Base-by-base conservation (phyloP, 495 filamentous ascomycete genomes). In the Podospora conica region DNA sequence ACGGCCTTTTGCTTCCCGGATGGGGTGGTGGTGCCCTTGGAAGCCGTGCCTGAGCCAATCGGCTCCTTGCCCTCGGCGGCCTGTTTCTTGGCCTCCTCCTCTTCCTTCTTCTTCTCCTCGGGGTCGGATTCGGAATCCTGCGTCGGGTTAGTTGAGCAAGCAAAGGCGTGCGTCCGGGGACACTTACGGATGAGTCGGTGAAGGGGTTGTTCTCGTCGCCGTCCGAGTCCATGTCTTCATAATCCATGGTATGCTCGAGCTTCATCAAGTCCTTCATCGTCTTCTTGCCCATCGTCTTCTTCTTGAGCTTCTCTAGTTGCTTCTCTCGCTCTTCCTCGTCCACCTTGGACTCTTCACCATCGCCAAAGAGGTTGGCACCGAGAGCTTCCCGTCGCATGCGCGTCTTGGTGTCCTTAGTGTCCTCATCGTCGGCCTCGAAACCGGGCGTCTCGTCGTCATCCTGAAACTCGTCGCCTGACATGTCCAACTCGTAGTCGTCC, bases 301-400 rank as follows among this genome's bases (percentile, higher is more conserved):
- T 79, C 68, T 87, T 83, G 64, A 89, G 83, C 66, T 87, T 87
- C 58, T 91, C 88, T 70, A 82, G 82, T 75, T 88, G 83, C 71
- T 89, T 82, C 66, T 88, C 84, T 11, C 84, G 73, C 74, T 95
- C 91, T 71, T 94, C 89, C 60, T 87, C 81, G 61, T 97, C 92
- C 40, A 92, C 91, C 66, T 97, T 91, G 63, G 88, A 86, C 75
- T 97, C 91, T 21, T 96, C 87, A 68, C 90, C 91, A 15, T 91
- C 79, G 65, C 90, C 88, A 68, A 97, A 97, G 8, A 94, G 78
- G 70, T 96, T 96, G 15, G 95, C 94, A 65, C 85, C 86, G 29
- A 93, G 80, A 70, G 95, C 92, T 71, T 98, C 93, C 40, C 91
- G 86, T 66, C 93, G 95, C 67, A 98, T 89, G 66, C 87, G 84